phyloP scores from a whole-genome alignment of 805 yeast species.

The Candida gorgasii region DNA sequence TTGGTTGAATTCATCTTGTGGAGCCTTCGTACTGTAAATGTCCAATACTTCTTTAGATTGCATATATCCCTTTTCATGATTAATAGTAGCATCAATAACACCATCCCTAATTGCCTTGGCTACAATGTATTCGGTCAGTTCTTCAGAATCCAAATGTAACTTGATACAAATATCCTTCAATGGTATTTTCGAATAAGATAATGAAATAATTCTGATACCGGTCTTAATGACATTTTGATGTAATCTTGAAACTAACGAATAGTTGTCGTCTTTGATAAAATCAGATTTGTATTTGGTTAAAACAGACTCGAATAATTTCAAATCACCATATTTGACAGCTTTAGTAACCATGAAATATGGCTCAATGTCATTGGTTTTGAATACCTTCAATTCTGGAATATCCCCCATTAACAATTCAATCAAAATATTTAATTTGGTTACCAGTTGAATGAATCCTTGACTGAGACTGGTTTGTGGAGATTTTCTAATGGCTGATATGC shows the following conservation, averaged over 20 bases:
- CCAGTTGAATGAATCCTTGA: slow-evolving; percentile 83
- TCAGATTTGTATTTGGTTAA: slow-evolving; percentile 59
- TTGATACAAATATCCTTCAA: slow-evolving; percentile 92
- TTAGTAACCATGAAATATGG: slow-evolving; percentile 87
- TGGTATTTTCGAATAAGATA: slow-evolving; percentile 88
- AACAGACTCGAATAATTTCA: slow-evolving; percentile 73
- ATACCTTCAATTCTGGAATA: slow-evolving; percentile 84
- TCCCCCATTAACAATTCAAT: slow-evolving; percentile 96
- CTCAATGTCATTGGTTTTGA: slow-evolving; percentile 62
- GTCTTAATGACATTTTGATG: slow-evolving; percentile 98
- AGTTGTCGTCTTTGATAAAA: slow-evolving; percentile 76
- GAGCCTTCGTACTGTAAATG: slow-evolving; percentile 82
- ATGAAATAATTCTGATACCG: slow-evolving; percentile 89
- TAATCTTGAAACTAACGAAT: slow-evolving; percentile 80
- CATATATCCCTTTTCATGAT: slow-evolving; percentile 89
- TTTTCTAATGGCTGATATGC: slow-evolving; percentile 92
- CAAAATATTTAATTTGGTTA: slow-evolving; percentile 82
- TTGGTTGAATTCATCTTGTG: slow-evolving; percentile 86
- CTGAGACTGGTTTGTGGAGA: slow-evolving; percentile 90
- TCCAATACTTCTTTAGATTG: slow-evolving; percentile 85
- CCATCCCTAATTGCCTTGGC: slow-evolving; percentile 97
- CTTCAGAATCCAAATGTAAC: slow-evolving; percentile 88
- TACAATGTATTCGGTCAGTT: slow-evolving; percentile 94
- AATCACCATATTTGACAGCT: slow-evolving; percentile 91
- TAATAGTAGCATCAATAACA: slow-evolving; percentile 91